Percentiles rank a stretch among this genome's conserved stretches.
These are phyloP conservation scores for Thinopyrum elongatum DNA, from an alignment of 176 grass and related monocot genomes.

Conservation along the genomic window DNA sequence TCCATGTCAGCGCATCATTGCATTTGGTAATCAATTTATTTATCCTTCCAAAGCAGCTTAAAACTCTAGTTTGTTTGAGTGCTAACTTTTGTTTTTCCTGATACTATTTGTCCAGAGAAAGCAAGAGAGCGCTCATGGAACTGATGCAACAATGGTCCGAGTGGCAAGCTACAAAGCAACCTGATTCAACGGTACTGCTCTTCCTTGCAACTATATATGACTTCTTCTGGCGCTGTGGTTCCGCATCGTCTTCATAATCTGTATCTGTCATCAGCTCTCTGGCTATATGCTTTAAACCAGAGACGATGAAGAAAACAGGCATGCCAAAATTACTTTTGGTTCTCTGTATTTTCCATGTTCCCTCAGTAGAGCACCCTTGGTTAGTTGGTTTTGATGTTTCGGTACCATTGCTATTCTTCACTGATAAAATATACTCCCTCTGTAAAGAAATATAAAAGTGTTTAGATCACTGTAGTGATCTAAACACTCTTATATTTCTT, in stretches of 20 bases:
- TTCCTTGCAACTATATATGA: not conserved
- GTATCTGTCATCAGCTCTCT: not conserved
- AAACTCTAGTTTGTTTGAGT: not conserved
- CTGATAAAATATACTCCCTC: too few relatives aligned
- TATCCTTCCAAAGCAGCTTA: not conserved
- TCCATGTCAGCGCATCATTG: not conserved
- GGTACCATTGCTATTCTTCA: too few relatives aligned
- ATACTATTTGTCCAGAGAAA: conserved; percentile 52
- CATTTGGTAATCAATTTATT: not conserved
- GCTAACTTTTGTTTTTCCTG: conserved; percentile 21
- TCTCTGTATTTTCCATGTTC: not conserved
- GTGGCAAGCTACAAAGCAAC: conserved; percentile 58
- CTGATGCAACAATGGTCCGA: conserved; percentile 87
- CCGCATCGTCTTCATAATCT: not conserved
- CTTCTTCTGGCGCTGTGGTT: not conserved
- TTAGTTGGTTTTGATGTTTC: too few relatives aligned
- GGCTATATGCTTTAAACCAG: not conserved
- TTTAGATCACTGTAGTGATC: too few relatives aligned
- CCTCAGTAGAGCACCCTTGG: not conserved
- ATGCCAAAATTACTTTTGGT: not conserved
- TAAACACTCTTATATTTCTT: too few relatives aligned
- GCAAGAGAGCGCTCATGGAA: conserved; percentile 78
- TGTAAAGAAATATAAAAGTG: too few relatives aligned
- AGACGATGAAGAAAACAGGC: not conserved
- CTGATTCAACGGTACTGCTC: conserved; percentile 18